Conservation (phyloP, 202 grass and related monocot genomes). For the Alloteropsis angusta region DNA sequence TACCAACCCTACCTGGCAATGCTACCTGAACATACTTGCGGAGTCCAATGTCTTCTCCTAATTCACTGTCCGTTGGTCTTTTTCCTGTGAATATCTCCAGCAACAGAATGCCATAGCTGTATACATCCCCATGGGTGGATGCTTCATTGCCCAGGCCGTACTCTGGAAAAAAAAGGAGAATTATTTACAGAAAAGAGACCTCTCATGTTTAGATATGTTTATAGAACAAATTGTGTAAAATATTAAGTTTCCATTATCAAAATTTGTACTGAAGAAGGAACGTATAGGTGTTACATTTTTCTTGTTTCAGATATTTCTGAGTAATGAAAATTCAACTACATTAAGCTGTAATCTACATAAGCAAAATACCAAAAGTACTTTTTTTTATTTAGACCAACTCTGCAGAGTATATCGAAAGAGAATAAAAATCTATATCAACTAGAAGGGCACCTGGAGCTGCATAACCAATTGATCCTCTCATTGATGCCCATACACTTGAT, state of each 20-base stretch:
- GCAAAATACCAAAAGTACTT: background rate
- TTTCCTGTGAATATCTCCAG: conserved; percentile 30
- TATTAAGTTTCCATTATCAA: no score
- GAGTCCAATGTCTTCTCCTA: background rate
- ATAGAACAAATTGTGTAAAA: no score
- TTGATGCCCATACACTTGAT: conserved; percentile 1
- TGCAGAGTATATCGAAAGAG: background rate
- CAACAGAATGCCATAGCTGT: conserved; percentile 29
- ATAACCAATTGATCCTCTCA: conserved; percentile 14
- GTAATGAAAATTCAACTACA: background rate
- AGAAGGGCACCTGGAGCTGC: conserved; percentile 21
- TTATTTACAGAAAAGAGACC: background rate
- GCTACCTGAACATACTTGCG: conserved; percentile 9
- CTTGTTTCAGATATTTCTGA: background rate
- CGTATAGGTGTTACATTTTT: no score
- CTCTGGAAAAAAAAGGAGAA: background rate
- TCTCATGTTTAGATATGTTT: background rate
- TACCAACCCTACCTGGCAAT: background rate
- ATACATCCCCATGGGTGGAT: conserved; percentile 10
- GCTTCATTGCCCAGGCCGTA: conserved; percentile 1
- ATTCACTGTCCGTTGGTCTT: conserved; percentile 15
- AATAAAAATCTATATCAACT: background rate
- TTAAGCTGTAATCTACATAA: background rate
- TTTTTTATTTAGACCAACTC: background rate
- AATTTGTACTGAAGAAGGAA: no score